Percentiles rank a stretch among this genome's conserved stretches.
phyloP scores from a whole-genome alignment of 495 filamentous ascomycete genomes.

The Talaromyces nanjingensis region DNA sequence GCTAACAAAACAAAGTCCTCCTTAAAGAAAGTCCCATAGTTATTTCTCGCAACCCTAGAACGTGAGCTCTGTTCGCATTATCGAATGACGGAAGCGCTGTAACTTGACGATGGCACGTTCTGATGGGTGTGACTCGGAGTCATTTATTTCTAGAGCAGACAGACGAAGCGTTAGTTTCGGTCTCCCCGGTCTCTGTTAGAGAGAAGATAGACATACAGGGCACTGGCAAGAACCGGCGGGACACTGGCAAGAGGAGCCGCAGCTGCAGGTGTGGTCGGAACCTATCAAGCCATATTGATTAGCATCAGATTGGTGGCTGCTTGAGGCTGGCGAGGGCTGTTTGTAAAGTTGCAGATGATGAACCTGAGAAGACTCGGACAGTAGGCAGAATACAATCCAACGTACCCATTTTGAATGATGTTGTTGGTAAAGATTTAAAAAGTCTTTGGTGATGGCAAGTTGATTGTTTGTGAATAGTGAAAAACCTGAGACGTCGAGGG shows the following conservation, averaged over 20 bases:
- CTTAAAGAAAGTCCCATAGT: neutral
- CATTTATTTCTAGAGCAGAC: neutral
- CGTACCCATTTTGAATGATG: neutral
- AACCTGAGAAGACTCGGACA: neutral
- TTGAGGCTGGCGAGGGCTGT: neutral
- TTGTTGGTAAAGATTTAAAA: neutral
- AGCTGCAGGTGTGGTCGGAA: slow-evolving; percentile 7
- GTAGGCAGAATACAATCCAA: neutral
- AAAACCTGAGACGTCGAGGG: neutral
- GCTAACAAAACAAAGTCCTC: neutral
- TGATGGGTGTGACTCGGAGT: neutral
- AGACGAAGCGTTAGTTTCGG: neutral
- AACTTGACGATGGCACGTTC: neutral
- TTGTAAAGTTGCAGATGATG: neutral
- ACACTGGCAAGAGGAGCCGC: slow-evolving; percentile 5
- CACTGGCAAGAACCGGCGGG: neutral
- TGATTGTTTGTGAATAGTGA: neutral
- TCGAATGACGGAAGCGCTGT: neutral
- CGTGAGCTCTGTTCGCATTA: neutral
- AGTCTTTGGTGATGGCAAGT: neutral
- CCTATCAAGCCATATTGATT: neutral
- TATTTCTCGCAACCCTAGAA: neutral
- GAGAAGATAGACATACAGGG: neutral
- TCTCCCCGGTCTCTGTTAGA: neutral
- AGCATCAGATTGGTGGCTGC: neutral